Conservation (phyloP, 78 protist genomes). For the Planoprotostelium fungivorum region DNA sequence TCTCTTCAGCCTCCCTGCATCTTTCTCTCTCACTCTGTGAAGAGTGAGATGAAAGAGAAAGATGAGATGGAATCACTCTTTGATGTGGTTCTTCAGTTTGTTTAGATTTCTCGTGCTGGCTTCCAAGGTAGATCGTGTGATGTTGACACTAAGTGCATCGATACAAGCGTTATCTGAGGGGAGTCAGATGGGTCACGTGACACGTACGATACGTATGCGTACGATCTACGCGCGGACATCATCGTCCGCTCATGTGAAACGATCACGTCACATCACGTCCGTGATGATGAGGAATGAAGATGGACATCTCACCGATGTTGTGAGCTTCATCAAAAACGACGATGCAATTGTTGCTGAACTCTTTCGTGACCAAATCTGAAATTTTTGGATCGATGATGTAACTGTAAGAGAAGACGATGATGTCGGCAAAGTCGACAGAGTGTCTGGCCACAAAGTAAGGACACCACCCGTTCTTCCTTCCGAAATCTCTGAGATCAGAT, state of each 20-base stretch:
- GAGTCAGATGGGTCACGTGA: too few relatives aligned
- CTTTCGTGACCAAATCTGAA: slow-evolving; percentile 48
- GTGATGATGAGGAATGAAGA: not conserved
- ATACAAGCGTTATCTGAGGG: slow-evolving; percentile 91
- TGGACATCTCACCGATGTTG: slow-evolving; percentile 78
- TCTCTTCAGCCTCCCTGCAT: slow-evolving; percentile 30
- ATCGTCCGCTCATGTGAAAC: too few relatives aligned
- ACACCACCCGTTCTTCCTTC: slow-evolving; percentile 64
- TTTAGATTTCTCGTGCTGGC: slow-evolving; percentile 1
- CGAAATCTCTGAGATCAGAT: slow-evolving; percentile 77
- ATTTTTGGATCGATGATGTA: slow-evolving; percentile 97
- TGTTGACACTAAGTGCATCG: slow-evolving; percentile 76
- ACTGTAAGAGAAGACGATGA: slow-evolving; percentile 89
- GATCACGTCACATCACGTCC: too few relatives aligned
- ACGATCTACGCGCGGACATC: too few relatives aligned
- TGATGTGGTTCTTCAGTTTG: slow-evolving; percentile 17
- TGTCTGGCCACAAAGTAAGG: slow-evolving; percentile 91
- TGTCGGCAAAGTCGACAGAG: slow-evolving; percentile 66
- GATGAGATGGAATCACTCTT: slow-evolving; percentile 6
- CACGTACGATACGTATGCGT: too few relatives aligned
- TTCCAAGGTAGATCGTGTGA: slow-evolving; percentile 46
- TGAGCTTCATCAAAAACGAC: slow-evolving; percentile 98
- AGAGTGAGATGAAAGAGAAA: not conserved
- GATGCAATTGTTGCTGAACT: slow-evolving; percentile 66
- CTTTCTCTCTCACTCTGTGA: slow-evolving; percentile 15